A percentile compares a stretch with the other conserved stretches of the same genome.
Conservation (phyloP, 2,329 filamentous ascomycete genomes). For the Colletotrichum zoysiae region DNA sequence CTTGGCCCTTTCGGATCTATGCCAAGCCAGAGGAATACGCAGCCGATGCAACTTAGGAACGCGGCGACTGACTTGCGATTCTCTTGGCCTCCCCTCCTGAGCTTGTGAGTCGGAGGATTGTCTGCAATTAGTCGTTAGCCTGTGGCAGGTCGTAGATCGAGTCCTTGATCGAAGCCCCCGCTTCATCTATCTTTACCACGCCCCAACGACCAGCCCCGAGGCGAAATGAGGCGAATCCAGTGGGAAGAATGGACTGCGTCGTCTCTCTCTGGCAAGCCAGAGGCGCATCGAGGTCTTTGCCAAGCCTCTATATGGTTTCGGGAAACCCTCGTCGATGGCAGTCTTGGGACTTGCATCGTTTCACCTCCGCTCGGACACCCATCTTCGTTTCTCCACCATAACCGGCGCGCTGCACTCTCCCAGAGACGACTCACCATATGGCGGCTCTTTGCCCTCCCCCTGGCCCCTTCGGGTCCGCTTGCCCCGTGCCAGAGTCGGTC, state of each 20-base stretch:
- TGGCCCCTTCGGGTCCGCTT: neutral
- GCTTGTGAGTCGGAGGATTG: conserved; percentile 5
- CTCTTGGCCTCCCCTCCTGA: neutral
- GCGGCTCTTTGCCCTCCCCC: conserved; percentile 10
- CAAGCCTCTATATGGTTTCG: conserved; percentile 33
- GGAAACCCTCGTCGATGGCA: conserved; percentile 21
- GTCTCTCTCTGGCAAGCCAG: neutral
- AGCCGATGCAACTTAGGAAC: neutral
- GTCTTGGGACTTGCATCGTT: conserved; percentile 39
- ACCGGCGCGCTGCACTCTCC: neutral
- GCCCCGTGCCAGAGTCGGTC: neutral
- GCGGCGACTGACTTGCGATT: neutral
- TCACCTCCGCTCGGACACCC: conserved; percentile 39
- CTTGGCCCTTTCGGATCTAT: conserved; percentile 11
- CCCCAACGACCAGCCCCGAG: neutral
- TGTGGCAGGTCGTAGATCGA: conserved; percentile 37
- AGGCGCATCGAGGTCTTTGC: conserved; percentile 17
- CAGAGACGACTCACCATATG: conserved; percentile 1
- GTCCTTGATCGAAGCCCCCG: neutral
- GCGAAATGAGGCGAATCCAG: too few relatives aligned
- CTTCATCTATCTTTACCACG: conserved; percentile 39
- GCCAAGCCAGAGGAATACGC: neutral
- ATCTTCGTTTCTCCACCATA: conserved; percentile 15
- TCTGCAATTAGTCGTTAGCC: neutral
- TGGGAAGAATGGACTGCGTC: neutral